phyloP scores from a whole-genome alignment of 257 asterid genomes.

The Solanum arcanum region DNA sequence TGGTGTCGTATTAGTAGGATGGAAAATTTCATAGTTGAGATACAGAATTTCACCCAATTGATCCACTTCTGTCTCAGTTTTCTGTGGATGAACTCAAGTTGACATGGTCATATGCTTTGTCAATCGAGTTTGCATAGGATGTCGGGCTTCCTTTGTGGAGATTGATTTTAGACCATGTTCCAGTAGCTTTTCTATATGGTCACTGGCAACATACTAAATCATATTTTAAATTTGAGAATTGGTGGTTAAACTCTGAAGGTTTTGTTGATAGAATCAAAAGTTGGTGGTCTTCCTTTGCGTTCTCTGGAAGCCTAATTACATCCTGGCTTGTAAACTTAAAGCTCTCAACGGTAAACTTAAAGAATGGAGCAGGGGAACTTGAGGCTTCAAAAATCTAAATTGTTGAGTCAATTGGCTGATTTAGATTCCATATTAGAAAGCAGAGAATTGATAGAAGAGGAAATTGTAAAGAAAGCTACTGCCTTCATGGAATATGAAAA shows the following conservation, averaged over 20 bases:
- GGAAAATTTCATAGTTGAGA: background rate
- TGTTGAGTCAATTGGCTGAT: background rate
- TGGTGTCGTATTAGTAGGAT: background rate
- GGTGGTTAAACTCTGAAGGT: background rate
- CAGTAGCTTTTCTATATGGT: background rate
- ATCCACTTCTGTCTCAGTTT: background rate
- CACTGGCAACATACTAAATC: background rate
- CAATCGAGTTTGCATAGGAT: background rate
- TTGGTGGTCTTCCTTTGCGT: background rate
- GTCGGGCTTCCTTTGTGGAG: background rate
- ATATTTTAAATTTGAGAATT: background rate
- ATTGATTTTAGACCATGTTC: background rate
- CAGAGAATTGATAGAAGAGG: background rate
- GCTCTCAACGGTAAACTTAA: background rate
- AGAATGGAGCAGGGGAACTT: background rate
- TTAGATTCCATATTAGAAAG: background rate
- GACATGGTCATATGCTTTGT: background rate
- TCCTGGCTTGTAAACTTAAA: background rate
- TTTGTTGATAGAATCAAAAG: background rate
- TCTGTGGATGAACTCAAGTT: background rate
- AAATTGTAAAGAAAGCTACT: background rate
- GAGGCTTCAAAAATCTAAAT: background rate
- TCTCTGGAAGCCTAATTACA: background rate
- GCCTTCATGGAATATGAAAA: background rate
- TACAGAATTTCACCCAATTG: background rate